phyloP scores from a whole-genome alignment of 768 basidiomycete species.

The Collybia sordida region DNA sequence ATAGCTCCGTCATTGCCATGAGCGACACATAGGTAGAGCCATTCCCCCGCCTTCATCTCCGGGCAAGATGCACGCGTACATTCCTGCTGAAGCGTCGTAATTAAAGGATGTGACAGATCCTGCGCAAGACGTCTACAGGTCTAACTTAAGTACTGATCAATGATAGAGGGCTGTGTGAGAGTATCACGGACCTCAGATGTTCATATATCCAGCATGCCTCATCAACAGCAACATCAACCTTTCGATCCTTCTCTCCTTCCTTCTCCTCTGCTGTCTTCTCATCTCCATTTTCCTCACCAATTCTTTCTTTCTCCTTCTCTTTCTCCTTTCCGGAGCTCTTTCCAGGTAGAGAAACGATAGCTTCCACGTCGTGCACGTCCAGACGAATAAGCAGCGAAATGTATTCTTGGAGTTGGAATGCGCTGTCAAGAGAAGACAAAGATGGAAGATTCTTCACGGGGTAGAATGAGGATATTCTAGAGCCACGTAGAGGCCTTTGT shows the following conservation, averaged over 20 bases:
- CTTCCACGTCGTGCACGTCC: conserved; percentile 86
- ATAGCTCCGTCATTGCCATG: conserved; percentile 87
- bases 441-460: conserved; percentile 71
- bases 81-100: conserved; percentile 82
- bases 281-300: conserved; percentile 32
- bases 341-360: conserved; percentile 77
- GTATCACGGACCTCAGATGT: conserved; percentile 40
- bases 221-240: conserved; percentile 63
- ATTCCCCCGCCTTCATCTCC: conserved; percentile 99
- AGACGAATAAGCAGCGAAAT: conserved; percentile 83
- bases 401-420: conserved; percentile 94
- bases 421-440: conserved; percentile 78
- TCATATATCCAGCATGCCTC: conserved; percentile 84
- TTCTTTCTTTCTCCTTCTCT: conserved; percentile 26
- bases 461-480: conserved; percentile 78
- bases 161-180: too few relatives aligned
- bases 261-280: conserved; percentile 8
- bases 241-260: conserved; percentile 36
- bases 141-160: too few relatives aligned
- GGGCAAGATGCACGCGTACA: conserved; percentile 87
- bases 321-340: conserved; percentile 29
- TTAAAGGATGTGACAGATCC: conserved; percentile 83
- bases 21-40: conserved; percentile 94
- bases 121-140: conserved; percentile 76
- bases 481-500: conserved; percentile 73